phyloP scores from a whole-genome alignment of 768 basidiomycete species.

The Boletus tomentosulus region DNA sequence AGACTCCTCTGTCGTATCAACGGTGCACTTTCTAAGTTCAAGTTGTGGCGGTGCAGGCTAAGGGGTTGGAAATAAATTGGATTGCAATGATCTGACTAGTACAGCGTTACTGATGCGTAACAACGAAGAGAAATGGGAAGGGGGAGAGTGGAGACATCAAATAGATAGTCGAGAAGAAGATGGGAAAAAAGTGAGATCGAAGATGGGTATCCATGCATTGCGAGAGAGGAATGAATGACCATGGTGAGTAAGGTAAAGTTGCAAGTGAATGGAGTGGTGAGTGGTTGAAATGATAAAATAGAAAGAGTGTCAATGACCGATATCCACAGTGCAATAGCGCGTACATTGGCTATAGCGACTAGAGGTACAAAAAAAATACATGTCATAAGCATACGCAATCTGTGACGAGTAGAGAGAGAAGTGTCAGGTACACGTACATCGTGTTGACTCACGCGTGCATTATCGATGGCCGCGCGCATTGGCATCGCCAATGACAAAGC shows the following conservation, averaged over 20 bases:
- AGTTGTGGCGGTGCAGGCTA: too few species aligned
- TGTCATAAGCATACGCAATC: slow-evolving; percentile 13
- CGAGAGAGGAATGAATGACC: too few species aligned
- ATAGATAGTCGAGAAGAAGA: not conserved
- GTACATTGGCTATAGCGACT: slow-evolving; percentile 9
- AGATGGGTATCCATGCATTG: not conserved
- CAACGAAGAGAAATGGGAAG: not conserved
- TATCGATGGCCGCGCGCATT: not conserved
- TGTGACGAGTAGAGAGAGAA: not conserved
- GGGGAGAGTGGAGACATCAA: not conserved
- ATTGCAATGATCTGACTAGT: too few species aligned
- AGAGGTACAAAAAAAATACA: slow-evolving; percentile 12
- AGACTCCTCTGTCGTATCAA: too few species aligned
- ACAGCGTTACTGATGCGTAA: too few species aligned
- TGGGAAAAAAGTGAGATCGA: too few species aligned
- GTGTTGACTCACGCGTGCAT: too few species aligned
- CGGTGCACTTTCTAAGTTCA: too few species aligned
- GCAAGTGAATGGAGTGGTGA: not conserved
- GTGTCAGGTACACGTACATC: not conserved
- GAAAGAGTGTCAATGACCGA: not conserved
- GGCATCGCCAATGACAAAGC: not conserved
- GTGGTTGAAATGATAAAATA: not conserved
- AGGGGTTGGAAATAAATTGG: too few species aligned
- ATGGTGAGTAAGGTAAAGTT: not conserved
- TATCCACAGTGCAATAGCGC: slow-evolving; percentile 7